Base-by-base conservation (phyloP, 2,329 filamentous ascomycete genomes). In the Teratosphaeria zuluensis region DNA sequence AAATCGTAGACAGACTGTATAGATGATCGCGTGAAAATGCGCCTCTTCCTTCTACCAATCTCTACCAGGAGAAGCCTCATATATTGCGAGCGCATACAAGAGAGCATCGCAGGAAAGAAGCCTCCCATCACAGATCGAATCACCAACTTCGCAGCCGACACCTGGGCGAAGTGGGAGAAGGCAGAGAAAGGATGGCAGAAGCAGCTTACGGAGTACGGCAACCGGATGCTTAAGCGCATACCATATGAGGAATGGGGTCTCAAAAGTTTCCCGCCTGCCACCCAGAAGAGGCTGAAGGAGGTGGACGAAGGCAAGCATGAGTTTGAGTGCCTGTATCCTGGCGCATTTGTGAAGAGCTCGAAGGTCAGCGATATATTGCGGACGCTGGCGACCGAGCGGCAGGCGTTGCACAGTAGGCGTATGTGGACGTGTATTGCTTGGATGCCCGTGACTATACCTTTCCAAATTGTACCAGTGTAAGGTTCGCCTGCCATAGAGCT, bases 161-260 rank as follows among this genome's bases (percentile, higher is more conserved):
- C 87, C 51, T 97, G 92, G 92, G 82, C 88, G 3, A 77, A 79
- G 59, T 97, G 92, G 92, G 94, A 97, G 75, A 85, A 87, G 72
- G 87, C 87, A 65, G 66, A 71, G 8, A 70, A 69, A 28, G 71
- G 71, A n/a, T 97, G 94, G 94, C 90, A 96, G 78, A 90, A 88
- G 70, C 84, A 84, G 66, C 81, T 96, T 21, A 92, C 94, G 56
- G 80, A 82, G 60, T 95, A 92, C 73, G 94, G 94, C 58, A 96
- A 99, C 75, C 79, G 84, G 54, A 84, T 90, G 16, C 83, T 99
- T 61, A 86, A 89, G 67, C 84, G 90, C 62, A 95, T 99, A 68
- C 89, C 94, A 2, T 96, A 89, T 72, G 89, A 97, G 75, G 94
- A 99, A 86, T 99, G 94, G 94, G 91, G 90, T 0, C 80, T 99